Evolutionary conservation across 805 yeast genomes (phyloP).

Genomic region (Candida coleopterorum): DNA sequence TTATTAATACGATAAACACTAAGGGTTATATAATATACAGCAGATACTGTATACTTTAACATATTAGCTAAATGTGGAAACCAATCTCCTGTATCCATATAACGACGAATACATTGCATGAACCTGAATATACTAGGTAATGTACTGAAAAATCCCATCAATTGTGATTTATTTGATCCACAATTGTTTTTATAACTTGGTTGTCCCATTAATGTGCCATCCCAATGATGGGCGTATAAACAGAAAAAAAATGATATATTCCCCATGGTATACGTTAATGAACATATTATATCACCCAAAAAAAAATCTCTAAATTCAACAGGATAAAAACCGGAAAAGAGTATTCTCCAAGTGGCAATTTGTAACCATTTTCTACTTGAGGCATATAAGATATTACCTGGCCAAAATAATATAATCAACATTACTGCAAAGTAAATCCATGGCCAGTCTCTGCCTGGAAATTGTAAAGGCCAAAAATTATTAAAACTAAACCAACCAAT

Average conservation of each 20-base stretch:
- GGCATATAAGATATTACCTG: slow-evolving; percentile 52
- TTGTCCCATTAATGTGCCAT: slow-evolving; percentile 39
- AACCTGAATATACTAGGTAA: slow-evolving; percentile 89
- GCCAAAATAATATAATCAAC: slow-evolving; percentile 50
- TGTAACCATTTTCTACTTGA: slow-evolving; percentile 77
- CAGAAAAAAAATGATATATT: slow-evolving; percentile 85
- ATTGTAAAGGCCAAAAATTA: slow-evolving; percentile 55
- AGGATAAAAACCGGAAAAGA: slow-evolving; percentile 83
- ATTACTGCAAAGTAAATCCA: slow-evolving; percentile 63
- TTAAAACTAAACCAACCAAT: slow-evolving; percentile 74
- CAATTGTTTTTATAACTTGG: slow-evolving; percentile 43
- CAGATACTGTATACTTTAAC: slow-evolving; percentile 64
- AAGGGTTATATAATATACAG: slow-evolving; percentile 64
- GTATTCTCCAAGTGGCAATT: slow-evolving; percentile 63
- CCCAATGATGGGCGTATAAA: slow-evolving; percentile 70
- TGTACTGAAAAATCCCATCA: slow-evolving; percentile 78
- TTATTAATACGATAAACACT: slow-evolving; percentile 72
- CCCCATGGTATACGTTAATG: slow-evolving; percentile 83
- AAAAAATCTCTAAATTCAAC: slow-evolving; percentile 95
- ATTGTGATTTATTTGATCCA: slow-evolving; percentile 71
- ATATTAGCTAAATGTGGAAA: slow-evolving; percentile 94
- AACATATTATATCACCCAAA: slow-evolving; percentile 85
- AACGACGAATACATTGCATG: slow-evolving; percentile 88
- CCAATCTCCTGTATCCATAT: slow-evolving; percentile 88
- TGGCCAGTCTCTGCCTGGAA: slow-evolving; percentile 75